Evolutionary conservation across 2,329 filamentous ascomycete species (phyloP).

Genomic region (Trichophyton equinum): DNA sequence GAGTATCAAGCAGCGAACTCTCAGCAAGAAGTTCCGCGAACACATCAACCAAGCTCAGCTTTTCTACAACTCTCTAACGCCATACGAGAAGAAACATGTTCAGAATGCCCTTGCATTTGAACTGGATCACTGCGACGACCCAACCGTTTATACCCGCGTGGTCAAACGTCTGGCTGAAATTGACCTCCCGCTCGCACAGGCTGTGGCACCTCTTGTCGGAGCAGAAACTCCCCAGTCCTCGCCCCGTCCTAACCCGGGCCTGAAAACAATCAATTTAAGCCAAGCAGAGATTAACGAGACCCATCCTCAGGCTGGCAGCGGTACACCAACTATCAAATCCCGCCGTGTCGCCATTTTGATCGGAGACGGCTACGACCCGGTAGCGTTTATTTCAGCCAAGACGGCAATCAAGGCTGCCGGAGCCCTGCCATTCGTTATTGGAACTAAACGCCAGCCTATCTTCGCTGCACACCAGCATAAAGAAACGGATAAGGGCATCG

Average conservation of each 20-base stretch:
- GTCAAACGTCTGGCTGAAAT: slow-evolving; percentile 58
- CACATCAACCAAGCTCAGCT: slow-evolving; percentile 67
- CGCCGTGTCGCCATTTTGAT: slow-evolving; percentile 50
- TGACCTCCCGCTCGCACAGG: slow-evolving; percentile 54
- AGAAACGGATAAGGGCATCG: slow-evolving; percentile 25
- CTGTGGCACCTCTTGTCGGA: slow-evolving; percentile 58
- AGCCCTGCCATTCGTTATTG: slow-evolving; percentile 59
- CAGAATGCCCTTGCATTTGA: slow-evolving; percentile 53
- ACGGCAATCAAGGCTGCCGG: slow-evolving; percentile 48
- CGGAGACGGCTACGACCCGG: slow-evolving; percentile 33
- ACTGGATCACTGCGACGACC: slow-evolving; percentile 71
- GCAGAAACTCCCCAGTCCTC: slow-evolving; percentile 41
- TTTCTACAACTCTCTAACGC: slow-evolving; percentile 66
- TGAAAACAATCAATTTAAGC: slow-evolving; percentile 53
- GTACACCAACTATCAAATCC: slow-evolving; percentile 50
- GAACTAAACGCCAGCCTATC: slow-evolving; percentile 52
- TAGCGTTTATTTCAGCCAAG: slow-evolving; percentile 53
- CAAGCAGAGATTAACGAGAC: slow-evolving; percentile 66
- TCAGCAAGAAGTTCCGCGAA: slow-evolving; percentile 62
- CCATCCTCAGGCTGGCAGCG: slow-evolving; percentile 36
- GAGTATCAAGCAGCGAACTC: slow-evolving; percentile 54
- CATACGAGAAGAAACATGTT: slow-evolving; percentile 53
- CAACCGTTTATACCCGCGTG: slow-evolving; percentile 60
- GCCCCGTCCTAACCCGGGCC: slow-evolving; percentile 49
- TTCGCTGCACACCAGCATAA: slow-evolving; percentile 46